Conservation (phyloP, 768 basidiomycete genomes). For the Tulasnella sp. region DNA sequence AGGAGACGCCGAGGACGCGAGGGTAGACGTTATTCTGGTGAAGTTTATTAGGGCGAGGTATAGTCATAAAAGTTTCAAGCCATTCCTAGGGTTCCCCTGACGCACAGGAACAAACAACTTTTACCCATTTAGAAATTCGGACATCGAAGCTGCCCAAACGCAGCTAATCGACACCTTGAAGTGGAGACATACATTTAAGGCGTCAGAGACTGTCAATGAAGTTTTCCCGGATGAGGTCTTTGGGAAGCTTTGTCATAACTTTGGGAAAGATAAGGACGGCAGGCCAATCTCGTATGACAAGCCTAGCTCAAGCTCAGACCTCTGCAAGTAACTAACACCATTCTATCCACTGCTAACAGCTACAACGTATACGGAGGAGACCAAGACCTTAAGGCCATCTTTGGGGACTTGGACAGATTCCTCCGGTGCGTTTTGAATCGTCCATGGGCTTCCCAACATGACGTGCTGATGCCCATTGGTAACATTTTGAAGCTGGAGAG, state of each 20-base stretch:
- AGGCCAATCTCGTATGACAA: slow-evolving; percentile 56
- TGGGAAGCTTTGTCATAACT: slow-evolving; percentile 53
- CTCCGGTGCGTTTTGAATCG: slow-evolving; percentile 45
- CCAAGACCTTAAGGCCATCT: slow-evolving; percentile 58
- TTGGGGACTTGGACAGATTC: slow-evolving; percentile 67
- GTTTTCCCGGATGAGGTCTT: slow-evolving; percentile 56
- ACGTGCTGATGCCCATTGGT: background rate
- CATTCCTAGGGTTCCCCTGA: background rate
- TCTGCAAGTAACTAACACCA: background rate
- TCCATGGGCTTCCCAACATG: background rate
- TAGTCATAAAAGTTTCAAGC: slow-evolving; percentile 10
- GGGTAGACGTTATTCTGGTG: slow-evolving; percentile 66
- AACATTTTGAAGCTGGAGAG: slow-evolving; percentile 53
- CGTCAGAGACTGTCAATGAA: slow-evolving; percentile 53
- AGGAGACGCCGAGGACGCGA: slow-evolving; percentile 46
- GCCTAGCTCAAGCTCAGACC: background rate
- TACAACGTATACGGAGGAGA: slow-evolving; percentile 76
- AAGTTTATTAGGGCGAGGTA: slow-evolving; percentile 75
- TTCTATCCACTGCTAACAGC: slow-evolving; percentile 31
- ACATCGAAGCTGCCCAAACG: slow-evolving; percentile 45
- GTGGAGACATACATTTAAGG: slow-evolving; percentile 61
- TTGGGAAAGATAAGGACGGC: slow-evolving; percentile 62
- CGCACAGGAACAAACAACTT: background rate
- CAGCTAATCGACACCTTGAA: slow-evolving; percentile 62
- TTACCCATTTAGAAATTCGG: slow-evolving; percentile 40